phyloP scores from a whole-genome alignment of 192 early-diverging fungal species.

The Mortierella alpina region DNA sequence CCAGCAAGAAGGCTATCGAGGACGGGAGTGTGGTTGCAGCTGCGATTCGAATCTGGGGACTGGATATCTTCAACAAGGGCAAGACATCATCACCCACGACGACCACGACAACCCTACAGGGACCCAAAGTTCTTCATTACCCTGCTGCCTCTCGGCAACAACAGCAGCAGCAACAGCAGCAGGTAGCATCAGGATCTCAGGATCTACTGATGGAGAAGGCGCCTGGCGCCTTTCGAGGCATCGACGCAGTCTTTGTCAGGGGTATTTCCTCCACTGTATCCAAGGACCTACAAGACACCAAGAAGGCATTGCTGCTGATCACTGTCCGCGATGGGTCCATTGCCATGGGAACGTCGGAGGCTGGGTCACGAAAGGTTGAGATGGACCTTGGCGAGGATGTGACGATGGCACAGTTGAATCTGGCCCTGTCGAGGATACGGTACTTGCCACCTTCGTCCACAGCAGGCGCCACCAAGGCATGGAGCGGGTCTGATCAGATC shows the following conservation, averaged over 20 bases:
- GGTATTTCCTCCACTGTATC: conserved; percentile 30
- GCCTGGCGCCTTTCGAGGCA: conserved; percentile 60
- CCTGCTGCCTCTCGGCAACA: conserved; percentile 14
- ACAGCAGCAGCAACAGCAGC: not conserved
- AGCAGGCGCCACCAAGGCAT: not conserved
- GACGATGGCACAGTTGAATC: conserved; percentile 47
- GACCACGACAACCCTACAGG: conserved; percentile 27
- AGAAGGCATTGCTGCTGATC: conserved; percentile 23
- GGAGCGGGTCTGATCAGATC: conserved; percentile 15
- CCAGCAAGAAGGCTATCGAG: conserved; percentile 59
- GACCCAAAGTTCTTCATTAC: conserved; percentile 20
- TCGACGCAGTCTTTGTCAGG: conserved; percentile 61
- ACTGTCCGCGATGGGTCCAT: conserved; percentile 17
- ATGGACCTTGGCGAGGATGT: conserved; percentile 38
- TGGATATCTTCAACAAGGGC: conserved; percentile 50
- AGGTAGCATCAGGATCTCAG: not conserved
- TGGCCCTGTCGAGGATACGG: conserved; percentile 42
- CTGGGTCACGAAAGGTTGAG: conserved; percentile 24
- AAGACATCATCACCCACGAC: conserved; percentile 14
- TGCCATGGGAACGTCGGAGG: conserved; percentile 9
- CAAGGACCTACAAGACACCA: conserved; percentile 1
- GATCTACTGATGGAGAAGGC: conserved; percentile 20
- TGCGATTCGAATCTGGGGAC: conserved; percentile 58
- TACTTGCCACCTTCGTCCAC: conserved; percentile 20
- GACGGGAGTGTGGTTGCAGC: conserved; percentile 60